phyloP scores from a whole-genome alignment of 2,329 filamentous ascomycete genomes.

The Penicillium sp. region DNA sequence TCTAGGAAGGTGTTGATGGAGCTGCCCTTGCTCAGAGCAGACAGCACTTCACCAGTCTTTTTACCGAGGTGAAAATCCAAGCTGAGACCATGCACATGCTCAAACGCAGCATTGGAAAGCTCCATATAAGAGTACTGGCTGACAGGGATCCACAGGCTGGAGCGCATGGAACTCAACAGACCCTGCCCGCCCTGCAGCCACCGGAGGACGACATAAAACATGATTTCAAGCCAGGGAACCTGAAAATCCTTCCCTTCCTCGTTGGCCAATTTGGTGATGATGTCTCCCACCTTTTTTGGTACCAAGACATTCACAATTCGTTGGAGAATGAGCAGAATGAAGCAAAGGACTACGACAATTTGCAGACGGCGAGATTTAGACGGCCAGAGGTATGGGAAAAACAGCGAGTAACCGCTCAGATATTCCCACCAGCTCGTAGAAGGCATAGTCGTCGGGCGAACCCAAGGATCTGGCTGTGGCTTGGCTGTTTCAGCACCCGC shows the following conservation, averaged over 20 bases:
- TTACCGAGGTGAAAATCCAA: conserved; percentile 97
- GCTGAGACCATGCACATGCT: conserved; percentile 93
- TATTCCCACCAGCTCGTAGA: conserved; percentile 97
- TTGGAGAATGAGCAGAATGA: conserved; percentile 77
- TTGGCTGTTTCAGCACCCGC: conserved; percentile 48
- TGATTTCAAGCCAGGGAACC: conserved; percentile 75
- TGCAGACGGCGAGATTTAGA: conserved; percentile 76
- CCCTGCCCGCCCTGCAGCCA: conserved; percentile 88
- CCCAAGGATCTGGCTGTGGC: conserved; percentile 70
- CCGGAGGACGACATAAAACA: conserved; percentile 75
- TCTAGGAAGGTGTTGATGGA: conserved; percentile 97
- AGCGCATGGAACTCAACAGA: conserved; percentile 77
- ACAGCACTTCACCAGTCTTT: conserved; percentile 93
- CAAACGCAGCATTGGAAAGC: conserved; percentile 91
- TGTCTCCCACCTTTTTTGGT: conserved; percentile 75
- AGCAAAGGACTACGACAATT: conserved; percentile 78
- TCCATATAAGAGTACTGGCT: conserved; percentile 96
- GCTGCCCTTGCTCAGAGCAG: conserved; percentile 91
- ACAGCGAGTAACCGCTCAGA: conserved; percentile 84
- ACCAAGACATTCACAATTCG: conserved; percentile 85
- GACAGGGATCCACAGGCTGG: conserved; percentile 92
- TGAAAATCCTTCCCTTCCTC: conserved; percentile 54
- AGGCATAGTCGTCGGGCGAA: conserved; percentile 82
- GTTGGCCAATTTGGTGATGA: conserved; percentile 73
- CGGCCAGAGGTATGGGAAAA: conserved; percentile 97